phyloP scores from a whole-genome alignment of 495 filamentous ascomycete genomes.

The Glonium stellatum region DNA sequence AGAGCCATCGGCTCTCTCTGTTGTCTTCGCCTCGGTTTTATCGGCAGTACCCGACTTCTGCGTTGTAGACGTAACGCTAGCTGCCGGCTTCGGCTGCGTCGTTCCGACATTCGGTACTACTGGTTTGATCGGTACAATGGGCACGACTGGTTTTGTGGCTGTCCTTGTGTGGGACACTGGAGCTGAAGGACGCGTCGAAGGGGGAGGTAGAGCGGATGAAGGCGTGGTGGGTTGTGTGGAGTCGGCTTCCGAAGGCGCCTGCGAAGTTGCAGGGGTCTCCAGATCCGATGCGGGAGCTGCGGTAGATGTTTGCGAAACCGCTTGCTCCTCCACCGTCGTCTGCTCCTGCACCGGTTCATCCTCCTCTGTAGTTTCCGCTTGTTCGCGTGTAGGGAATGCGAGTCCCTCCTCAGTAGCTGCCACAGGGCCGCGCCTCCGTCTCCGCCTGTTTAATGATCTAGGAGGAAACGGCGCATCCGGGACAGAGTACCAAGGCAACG shows the following conservation, averaged over 20 bases:
- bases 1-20: slow-evolving; percentile 13
- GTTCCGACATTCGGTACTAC: slow-evolving; percentile 39
- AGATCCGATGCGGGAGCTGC: slow-evolving; percentile 45
- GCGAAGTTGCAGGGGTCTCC: slow-evolving; percentile 61
- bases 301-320: slow-evolving; percentile 34
- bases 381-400: slow-evolving; percentile 46
- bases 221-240: slow-evolving; percentile 68
- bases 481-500: slow-evolving; percentile 80
- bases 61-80: slow-evolving; percentile 40
- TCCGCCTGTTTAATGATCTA: slow-evolving; percentile 38
- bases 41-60: slow-evolving; percentile 39
- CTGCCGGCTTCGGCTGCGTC: slow-evolving; percentile 37
- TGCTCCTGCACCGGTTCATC: slow-evolving; percentile 31
- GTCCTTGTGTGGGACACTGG: slow-evolving; percentile 8
- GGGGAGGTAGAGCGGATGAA: slow-evolving; percentile 44
- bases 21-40: slow-evolving; percentile 37
- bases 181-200: slow-evolving; percentile 17
- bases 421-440: slow-evolving; percentile 39
- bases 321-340: slow-evolving; percentile 31
- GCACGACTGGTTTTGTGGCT: slow-evolving; percentile 13
- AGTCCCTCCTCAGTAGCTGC: slow-evolving; percentile 36
- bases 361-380: slow-evolving; percentile 23
- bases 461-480: slow-evolving; percentile 61
- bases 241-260: slow-evolving; percentile 57
- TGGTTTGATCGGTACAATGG: slow-evolving; percentile 41